Conservation (phyloP, 1,139 yeast genomes). For the Sugiyamaella novakii region DNA sequence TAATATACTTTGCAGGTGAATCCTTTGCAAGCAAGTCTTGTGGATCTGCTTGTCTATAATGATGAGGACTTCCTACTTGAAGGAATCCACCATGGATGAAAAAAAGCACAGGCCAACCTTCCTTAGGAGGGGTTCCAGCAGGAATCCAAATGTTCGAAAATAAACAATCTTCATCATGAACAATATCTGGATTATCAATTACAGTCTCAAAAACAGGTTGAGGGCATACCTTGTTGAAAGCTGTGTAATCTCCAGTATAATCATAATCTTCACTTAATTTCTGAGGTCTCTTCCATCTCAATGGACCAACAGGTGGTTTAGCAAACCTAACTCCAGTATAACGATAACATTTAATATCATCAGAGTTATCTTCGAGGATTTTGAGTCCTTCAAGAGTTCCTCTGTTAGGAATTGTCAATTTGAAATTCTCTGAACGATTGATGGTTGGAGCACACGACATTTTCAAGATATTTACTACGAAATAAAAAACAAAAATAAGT, state of each 20-base stretch:
- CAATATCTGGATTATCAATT: constrained; percentile 36
- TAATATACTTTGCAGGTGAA: constrained; percentile 40
- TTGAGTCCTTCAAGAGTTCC: constrained; percentile 8
- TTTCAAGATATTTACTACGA: no score
- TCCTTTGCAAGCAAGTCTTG: constrained; percentile 35
- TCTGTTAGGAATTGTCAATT: constrained; percentile 3
- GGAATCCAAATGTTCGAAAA: constrained; percentile 49
- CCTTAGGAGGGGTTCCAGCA: constrained; percentile 39
- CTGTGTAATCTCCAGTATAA: constrained; percentile 44
- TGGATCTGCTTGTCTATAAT: constrained; percentile 37
- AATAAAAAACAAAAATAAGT: no score
- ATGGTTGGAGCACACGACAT: constrained; percentile 3
- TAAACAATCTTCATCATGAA: constrained; percentile 44
- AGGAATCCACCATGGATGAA: constrained; percentile 50
- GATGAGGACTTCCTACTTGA: constrained; percentile 45
- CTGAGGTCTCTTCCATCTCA: constrained; percentile 39
- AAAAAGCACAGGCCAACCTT: constrained; percentile 47
- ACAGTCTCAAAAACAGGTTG: constrained; percentile 37
- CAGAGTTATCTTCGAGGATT: constrained; percentile 8
- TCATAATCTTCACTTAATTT: constrained; percentile 41
- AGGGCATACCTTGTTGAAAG: constrained; percentile 42
- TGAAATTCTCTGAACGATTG: constrained; percentile 1
- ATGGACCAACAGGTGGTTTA: constrained; percentile 34
- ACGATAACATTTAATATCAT: constrained; percentile 23
- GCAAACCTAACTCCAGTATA: constrained; percentile 35